phyloP scores from a whole-genome alignment of 2,329 filamentous ascomycete genomes.

The Orbilia quercus region DNA sequence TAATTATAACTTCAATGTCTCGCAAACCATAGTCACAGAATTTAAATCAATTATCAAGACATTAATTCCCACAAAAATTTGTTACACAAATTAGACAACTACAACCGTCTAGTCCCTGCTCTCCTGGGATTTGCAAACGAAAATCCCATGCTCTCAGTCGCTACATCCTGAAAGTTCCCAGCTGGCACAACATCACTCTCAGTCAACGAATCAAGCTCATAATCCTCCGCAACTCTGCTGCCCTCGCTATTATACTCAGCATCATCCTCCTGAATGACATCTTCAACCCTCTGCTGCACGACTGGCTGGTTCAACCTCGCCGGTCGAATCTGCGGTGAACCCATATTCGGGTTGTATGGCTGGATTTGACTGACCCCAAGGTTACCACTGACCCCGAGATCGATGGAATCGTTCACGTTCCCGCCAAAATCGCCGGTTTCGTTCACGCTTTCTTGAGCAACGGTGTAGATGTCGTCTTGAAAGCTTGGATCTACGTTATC shows the following conservation, averaged over 20 bases:
- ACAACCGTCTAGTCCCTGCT: not conserved
- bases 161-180: not conserved
- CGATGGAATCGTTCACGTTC: not conserved
- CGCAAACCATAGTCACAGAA: too few relatives aligned
- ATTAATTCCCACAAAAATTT: not conserved
- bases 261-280: constrained; percentile 9
- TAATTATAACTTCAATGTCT: too few relatives aligned
- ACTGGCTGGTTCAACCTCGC: not conserved
- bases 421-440: constrained; percentile 13
- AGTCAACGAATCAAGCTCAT: constrained; percentile 5
- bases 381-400: constrained; percentile 6
- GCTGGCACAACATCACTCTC: constrained; percentile 1
- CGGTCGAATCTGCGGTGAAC: not conserved
- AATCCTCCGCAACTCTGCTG: constrained; percentile 8
- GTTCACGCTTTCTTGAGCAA: not conserved
- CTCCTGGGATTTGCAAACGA: constrained; percentile 21
- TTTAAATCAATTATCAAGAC: too few relatives aligned
- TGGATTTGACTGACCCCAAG: not conserved
- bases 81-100: not conserved
- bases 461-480: constrained; percentile 6
- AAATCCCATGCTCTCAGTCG: constrained; percentile 11
- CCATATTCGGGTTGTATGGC: not conserved
- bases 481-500: constrained; percentile 10
- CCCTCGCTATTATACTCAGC: constrained; percentile 9
- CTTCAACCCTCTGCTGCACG: not conserved